A percentile compares a stretch with the other conserved stretches of the same genome.
phyloP scores from a whole-genome alignment of 768 basidiomycete genomes.

The Boletus bicolor region DNA sequence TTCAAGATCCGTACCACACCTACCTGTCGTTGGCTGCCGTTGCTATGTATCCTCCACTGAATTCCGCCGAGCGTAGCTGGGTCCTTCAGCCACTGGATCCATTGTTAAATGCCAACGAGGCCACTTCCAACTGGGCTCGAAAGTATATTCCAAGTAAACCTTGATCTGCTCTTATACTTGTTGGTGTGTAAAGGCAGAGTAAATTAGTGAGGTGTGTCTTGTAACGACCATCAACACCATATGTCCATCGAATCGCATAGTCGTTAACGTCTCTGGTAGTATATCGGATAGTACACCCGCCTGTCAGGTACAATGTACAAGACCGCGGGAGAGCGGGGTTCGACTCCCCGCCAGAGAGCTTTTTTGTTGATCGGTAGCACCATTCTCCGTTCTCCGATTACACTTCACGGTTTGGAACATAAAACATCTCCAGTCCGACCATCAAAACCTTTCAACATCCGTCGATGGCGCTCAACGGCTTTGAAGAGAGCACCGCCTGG shows the following conservation, averaged over 20 bases:
- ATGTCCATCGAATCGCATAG: background rate
- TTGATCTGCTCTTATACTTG: constrained; percentile 6
- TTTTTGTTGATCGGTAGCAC: background rate
- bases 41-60: constrained; percentile 56
- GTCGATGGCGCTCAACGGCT: constrained; percentile 45
- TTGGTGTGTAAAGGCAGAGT: background rate
- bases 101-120: constrained; percentile 63
- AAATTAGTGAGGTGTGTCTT: background rate
- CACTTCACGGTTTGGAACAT: background rate
- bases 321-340: constrained; percentile 43
- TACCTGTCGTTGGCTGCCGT: constrained; percentile 86
- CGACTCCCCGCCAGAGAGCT: constrained; percentile 46
- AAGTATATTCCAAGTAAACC: constrained; percentile 45
- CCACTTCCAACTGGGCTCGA: constrained; percentile 67
- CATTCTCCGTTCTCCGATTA: background rate
- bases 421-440: background rate
- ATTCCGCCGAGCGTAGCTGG: constrained; percentile 43
- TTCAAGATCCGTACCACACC: constrained; percentile 89
- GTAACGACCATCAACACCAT: background rate
- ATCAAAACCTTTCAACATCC: background rate
- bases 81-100: constrained; percentile 60
- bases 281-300: constrained; percentile 53
- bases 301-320: constrained; percentile 31
- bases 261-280: constrained; percentile 37
- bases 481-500: constrained; percentile 48